Conservation (phyloP, 2,329 filamentous ascomycete genomes). For the Simplicillium sp. region DNA sequence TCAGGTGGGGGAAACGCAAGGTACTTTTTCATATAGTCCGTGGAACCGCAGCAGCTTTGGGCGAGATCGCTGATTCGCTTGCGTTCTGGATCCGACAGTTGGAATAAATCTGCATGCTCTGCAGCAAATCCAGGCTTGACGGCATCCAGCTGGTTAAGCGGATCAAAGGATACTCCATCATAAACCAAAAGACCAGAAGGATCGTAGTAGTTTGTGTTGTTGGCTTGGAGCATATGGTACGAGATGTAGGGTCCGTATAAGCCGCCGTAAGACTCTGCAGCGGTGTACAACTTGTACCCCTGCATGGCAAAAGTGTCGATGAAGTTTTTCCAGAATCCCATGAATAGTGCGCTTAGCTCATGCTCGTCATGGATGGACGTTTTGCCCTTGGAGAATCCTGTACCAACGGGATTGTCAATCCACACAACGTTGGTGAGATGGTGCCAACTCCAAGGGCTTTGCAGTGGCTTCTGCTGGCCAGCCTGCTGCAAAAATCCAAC, state of each 20-base stretch:
- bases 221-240: slow-evolving; percentile 58
- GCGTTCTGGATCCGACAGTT: slow-evolving; percentile 51
- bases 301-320: slow-evolving; percentile 54
- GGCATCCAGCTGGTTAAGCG: slow-evolving; percentile 31
- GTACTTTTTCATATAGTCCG: slow-evolving; percentile 48
- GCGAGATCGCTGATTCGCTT: slow-evolving; percentile 40
- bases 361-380: slow-evolving; percentile 54
- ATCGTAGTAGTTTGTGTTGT: slow-evolving; percentile 59
- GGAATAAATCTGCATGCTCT: slow-evolving; percentile 49
- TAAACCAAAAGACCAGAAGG: slow-evolving; percentile 62
- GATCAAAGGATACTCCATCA: slow-evolving; percentile 54
- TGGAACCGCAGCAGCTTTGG: slow-evolving; percentile 53
- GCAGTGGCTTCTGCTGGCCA: slow-evolving; percentile 56
- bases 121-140: slow-evolving; percentile 51
- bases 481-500: slow-evolving; percentile 59
- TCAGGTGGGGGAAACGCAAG: slow-evolving; percentile 60
- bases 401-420: slow-evolving; percentile 58
- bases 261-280: slow-evolving; percentile 63
- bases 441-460: slow-evolving; percentile 63
- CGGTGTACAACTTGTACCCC: slow-evolving; percentile 57
- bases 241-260: slow-evolving; percentile 63
- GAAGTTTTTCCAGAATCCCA: slow-evolving; percentile 67
- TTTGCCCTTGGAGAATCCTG: slow-evolving; percentile 58
- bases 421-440: slow-evolving; percentile 70
- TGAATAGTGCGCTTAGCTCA: slow-evolving; percentile 56